Evolutionary conservation across 257 asterid species (phyloP).

Genomic region (Scutellaria baicalensis): DNA sequence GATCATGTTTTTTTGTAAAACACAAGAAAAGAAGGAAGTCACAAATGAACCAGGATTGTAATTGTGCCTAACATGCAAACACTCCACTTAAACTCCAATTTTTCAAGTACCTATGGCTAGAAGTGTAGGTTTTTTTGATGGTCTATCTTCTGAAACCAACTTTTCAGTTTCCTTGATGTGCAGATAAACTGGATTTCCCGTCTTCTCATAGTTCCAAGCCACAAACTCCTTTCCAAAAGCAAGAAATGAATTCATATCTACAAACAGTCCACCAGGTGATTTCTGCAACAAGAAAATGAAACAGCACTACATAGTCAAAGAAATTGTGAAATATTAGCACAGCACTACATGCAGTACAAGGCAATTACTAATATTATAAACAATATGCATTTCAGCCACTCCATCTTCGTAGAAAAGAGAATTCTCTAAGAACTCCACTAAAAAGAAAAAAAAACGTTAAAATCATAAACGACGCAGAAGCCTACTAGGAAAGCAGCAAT

Average conservation of each 20-base stretch:
- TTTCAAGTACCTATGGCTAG: slow-evolving; percentile 76
- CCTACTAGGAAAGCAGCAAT: neutral
- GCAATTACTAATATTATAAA: neutral
- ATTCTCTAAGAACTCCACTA: neutral
- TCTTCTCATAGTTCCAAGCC: slow-evolving; percentile 86
- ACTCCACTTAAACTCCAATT: neutral
- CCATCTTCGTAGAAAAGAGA: neutral
- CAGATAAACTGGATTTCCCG: slow-evolving; percentile 81
- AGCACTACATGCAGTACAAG: too few relatives aligned
- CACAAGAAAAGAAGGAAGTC: neutral
- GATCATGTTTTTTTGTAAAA: neutral
- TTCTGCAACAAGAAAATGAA: slow-evolving; percentile 37
- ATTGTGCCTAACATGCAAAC: neutral
- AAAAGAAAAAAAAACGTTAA: neutral
- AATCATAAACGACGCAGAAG: neutral
- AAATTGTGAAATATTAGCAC: too few relatives aligned
- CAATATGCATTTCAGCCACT: neutral
- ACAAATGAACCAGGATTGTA: neutral
- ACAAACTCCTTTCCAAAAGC: slow-evolving; percentile 94
- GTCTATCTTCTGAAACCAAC: slow-evolving; percentile 78
- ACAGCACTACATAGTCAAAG: neutral
- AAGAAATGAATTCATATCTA: slow-evolving; percentile 84
- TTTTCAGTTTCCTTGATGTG: slow-evolving; percentile 68
- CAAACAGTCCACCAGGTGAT: slow-evolving; percentile 84
- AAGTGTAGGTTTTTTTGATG: slow-evolving; percentile 87